Evolutionary conservation across 1,284 basidiomycete species (phyloP), one percentile per base, ranked within the genome.

Genomic region (Ceratobasidium sp.): DNA sequence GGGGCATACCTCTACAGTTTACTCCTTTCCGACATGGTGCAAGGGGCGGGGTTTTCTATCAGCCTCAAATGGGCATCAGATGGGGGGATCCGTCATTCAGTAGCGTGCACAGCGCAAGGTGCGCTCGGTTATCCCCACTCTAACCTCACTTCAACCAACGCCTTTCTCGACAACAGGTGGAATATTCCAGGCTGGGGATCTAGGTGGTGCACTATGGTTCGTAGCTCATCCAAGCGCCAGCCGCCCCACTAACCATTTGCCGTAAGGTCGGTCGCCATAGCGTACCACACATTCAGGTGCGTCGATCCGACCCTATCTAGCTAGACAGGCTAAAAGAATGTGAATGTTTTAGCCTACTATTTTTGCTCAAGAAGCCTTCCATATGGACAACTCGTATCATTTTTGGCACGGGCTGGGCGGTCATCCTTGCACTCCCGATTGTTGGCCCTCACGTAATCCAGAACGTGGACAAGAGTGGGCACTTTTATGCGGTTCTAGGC

Each of bases 401-500:
- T 34, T 6, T 34, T 34, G 31, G 31, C 31, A 34, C 31, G 6
- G 31, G 31, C 31, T 34, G 31, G 31, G 6, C 31, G 31, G 31
- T 34, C 31, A 34, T 34, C 31, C 31, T 34, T 6, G 31, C 6
- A 34, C 31, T 34, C 31, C 31, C 31, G 31, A 13, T 31, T 58
- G 34, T 34, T 6, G 65, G 65, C 7, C 65, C 65, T 7, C 41
- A 53, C 53, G 34, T 58, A 1, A 69, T 69, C 24, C 27, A 69
- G 39, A 37, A 69, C 13, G 34, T 69, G 19, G 37, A 58, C 16
- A 22, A 1, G 6, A 41, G 22, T 41, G 65, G 65, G 11, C 51
- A 54, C 46, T 69, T 69, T 29, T 69, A 69, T 29, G 65, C 51
- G 7, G 34, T 69, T 46, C 56, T 51, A n/a, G 65, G 65, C 51